Conservation (phyloP, 345 rosid species). For the Streptanthus diversifolius region DNA sequence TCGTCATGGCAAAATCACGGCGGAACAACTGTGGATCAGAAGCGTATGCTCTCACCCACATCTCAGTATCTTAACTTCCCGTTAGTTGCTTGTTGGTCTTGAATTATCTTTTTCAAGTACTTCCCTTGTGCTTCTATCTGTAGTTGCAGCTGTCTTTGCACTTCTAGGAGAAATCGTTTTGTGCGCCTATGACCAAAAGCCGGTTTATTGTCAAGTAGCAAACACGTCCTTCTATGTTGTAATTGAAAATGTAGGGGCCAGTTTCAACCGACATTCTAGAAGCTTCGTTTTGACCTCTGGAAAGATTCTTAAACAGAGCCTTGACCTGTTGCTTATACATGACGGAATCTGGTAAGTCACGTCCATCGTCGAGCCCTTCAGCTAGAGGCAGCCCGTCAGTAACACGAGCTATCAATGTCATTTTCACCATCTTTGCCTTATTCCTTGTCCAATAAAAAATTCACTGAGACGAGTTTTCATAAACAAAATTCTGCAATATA, state of each 20-base stretch:
- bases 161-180: no score
- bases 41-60: constrained; percentile 70
- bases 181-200: no score
- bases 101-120: constrained; percentile 95
- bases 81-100: constrained; percentile 94
- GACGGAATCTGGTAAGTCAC: constrained; percentile 78
- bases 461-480: no score
- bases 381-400: constrained; percentile 96
- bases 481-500: no score
- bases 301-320: constrained; percentile 92
- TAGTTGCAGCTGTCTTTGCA: constrained; percentile 93
- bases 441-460: constrained; percentile 34
- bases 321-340: constrained; percentile 96
- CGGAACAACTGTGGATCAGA: constrained; percentile 50
- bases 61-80: constrained; percentile 49
- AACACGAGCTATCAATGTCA: constrained; percentile 98
- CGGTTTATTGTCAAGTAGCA: constrained; percentile 97
- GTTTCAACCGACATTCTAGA: constrained; percentile 94
- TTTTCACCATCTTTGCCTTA: constrained; percentile 79
- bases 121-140: constrained; percentile 98
- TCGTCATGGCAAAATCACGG: constrained; percentile 48
- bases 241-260: constrained; percentile 86
- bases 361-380: constrained; percentile 96
- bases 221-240: constrained; percentile 90
- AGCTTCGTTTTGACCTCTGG: constrained; percentile 82